Evolutionary conservation across 2,329 filamentous ascomycete genomes (phyloP).

Genomic region (Cladosporium sp.): DNA sequence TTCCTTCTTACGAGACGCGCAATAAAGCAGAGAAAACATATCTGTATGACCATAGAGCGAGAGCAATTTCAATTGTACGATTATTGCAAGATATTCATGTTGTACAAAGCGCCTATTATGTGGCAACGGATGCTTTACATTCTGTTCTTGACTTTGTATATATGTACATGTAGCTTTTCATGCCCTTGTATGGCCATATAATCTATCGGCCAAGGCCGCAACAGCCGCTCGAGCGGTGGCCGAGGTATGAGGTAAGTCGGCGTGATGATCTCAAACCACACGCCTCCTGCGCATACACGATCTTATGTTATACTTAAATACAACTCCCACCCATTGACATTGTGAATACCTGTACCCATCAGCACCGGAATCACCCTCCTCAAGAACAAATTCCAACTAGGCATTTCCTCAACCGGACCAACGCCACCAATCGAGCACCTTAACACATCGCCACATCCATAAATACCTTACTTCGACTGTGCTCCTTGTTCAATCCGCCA

Average conservation of each 20-base stretch:
- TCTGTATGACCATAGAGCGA: conserved; percentile 3
- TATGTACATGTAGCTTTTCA: not conserved
- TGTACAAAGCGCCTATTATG: not conserved
- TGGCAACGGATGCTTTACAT: too few relatives aligned
- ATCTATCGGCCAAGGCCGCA: conserved; percentile 11
- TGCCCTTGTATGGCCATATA: too few relatives aligned
- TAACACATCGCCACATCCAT: too few relatives aligned
- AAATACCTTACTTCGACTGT: too few relatives aligned
- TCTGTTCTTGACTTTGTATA: not conserved
- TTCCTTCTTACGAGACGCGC: not conserved
- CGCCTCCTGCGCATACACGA: too few relatives aligned
- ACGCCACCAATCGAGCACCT: too few relatives aligned
- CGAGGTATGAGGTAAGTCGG: conserved; percentile 5
- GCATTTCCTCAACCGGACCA: too few relatives aligned
- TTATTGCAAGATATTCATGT: not conserved
- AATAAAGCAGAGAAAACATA: not conserved
- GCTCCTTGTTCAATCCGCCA: too few relatives aligned
- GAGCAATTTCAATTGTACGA: conserved; percentile 3
- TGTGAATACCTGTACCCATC: too few relatives aligned
- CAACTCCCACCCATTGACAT: too few relatives aligned
- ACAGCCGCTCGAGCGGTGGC: conserved; percentile 8
- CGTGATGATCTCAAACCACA: not conserved
- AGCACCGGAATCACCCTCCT: not conserved
- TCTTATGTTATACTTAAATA: too few relatives aligned
- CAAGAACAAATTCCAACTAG: not conserved